Conservation (phyloP, 768 basidiomycete species). For the Mrakia gelida region DNA sequence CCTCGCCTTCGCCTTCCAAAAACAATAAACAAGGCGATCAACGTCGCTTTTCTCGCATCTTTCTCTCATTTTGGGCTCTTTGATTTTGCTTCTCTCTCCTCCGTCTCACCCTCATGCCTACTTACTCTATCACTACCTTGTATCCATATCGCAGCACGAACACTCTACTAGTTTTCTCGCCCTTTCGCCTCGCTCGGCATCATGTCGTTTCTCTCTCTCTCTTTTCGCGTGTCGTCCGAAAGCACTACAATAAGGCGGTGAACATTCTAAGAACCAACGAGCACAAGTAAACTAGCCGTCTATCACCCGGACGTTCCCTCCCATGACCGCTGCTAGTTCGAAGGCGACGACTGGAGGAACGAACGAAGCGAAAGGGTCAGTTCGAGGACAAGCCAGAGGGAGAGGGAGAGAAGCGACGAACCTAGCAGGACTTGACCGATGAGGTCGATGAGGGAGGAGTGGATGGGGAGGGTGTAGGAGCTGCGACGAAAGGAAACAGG, state of each 20-base stretch:
- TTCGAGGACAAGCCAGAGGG: neutral
- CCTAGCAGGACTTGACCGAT: slow-evolving; percentile 69
- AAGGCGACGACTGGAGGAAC: slow-evolving; percentile 15
- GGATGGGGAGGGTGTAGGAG: slow-evolving; percentile 87
- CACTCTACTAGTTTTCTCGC: too few relatives aligned
- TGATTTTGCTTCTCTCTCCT: too few relatives aligned
- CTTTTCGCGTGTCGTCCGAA: too few relatives aligned
- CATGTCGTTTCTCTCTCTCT: too few relatives aligned
- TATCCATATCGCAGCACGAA: too few relatives aligned
- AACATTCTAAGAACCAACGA: too few relatives aligned
- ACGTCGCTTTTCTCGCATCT: neutral
- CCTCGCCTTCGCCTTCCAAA: slow-evolving; percentile 87
- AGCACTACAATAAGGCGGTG: too few relatives aligned
- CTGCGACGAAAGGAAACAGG: slow-evolving; percentile 27
- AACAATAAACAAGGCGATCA: slow-evolving; percentile 31
- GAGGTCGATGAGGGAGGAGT: slow-evolving; percentile 82
- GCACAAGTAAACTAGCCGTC: neutral
- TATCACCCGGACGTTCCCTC: slow-evolving; percentile 16
- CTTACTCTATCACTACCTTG: too few relatives aligned
- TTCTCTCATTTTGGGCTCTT: neutral
- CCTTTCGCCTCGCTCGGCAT: too few relatives aligned
- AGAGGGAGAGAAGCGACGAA: neutral
- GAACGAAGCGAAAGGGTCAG: neutral
- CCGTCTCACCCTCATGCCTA: too few relatives aligned
- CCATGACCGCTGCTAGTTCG: slow-evolving; percentile 11